Evolutionary conservation across 768 basidiomycete species (phyloP).

Genomic region (Suillus decipiens): DNA sequence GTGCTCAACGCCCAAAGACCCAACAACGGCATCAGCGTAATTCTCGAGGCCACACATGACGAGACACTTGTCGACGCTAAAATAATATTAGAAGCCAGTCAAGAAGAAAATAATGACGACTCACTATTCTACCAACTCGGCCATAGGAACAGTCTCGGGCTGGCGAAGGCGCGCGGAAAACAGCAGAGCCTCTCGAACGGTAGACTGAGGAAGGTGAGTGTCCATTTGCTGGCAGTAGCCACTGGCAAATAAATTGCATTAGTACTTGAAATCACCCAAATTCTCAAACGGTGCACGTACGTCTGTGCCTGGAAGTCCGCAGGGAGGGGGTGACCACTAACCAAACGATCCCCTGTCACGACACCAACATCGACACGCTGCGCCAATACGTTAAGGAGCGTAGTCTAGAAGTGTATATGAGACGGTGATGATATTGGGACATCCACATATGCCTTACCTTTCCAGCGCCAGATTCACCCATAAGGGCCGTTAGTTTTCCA

Average conservation of each 20-base stretch:
- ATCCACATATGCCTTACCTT: conserved; percentile 23
- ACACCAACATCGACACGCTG: conserved; percentile 74
- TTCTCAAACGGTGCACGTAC: conserved; percentile 78
- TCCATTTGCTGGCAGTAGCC: conserved; percentile 68
- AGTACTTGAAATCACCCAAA: conserved; percentile 32
- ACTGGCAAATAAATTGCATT: conserved; percentile 25
- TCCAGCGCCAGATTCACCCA: conserved; percentile 85
- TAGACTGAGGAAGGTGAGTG: conserved; percentile 78
- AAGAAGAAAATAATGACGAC: background rate
- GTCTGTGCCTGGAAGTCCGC: conserved; percentile 54
- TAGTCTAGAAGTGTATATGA: conserved; percentile 56
- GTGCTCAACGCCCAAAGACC: conserved; percentile 64
- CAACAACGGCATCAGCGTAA: conserved; percentile 79
- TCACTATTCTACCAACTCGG: conserved; percentile 72
- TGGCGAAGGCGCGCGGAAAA: conserved; percentile 87
- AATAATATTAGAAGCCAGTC: background rate
- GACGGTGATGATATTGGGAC: conserved; percentile 13
- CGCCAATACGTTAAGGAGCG: conserved; percentile 72
- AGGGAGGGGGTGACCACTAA: conserved; percentile 64
- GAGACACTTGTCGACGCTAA: conserved; percentile 71
- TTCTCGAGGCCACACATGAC: conserved; percentile 84
- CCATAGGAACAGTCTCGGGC: conserved; percentile 60
- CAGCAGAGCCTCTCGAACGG: conserved; percentile 82
- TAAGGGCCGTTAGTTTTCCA: conserved; percentile 84
- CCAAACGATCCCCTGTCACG: conserved; percentile 60